Conservation (phyloP, 2,329 filamentous ascomycete genomes). For the Microcyclospora tardicrescens region DNA sequence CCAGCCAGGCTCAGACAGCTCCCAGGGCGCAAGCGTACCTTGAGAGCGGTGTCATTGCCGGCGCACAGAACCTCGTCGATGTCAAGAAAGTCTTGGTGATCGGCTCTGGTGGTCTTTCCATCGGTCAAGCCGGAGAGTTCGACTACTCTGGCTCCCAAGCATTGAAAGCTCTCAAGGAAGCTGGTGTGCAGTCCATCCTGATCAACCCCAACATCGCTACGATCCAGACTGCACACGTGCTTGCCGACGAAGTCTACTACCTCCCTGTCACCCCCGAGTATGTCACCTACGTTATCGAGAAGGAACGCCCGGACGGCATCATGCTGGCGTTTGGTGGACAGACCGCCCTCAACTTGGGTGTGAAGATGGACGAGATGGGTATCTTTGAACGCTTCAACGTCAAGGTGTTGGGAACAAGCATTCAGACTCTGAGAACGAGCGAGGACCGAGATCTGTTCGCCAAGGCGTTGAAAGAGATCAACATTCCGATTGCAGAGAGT, state of each 20-base stretch:
- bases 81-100: slow-evolving; percentile 97
- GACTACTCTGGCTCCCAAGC: slow-evolving; percentile 97
- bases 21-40: slow-evolving; percentile 79
- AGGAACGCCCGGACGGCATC: slow-evolving; percentile 89
- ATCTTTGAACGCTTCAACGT: slow-evolving; percentile 92
- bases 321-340: slow-evolving; percentile 96
- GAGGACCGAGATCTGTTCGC: slow-evolving; percentile 95
- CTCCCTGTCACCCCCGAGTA: slow-evolving; percentile 96
- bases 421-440: slow-evolving; percentile 84
- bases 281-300: slow-evolving; percentile 92
- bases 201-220: slow-evolving; percentile 98
- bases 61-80: slow-evolving; percentile 61
- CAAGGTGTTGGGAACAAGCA: slow-evolving; percentile 87
- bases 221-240: slow-evolving; percentile 91
- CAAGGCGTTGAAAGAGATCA: slow-evolving; percentile 89
- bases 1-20: slow-evolving; percentile 47
- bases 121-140: slow-evolving; percentile 96
- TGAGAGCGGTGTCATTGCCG: slow-evolving; percentile 74
- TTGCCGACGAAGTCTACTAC: slow-evolving; percentile 97
- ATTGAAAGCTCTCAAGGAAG: slow-evolving; percentile 92
- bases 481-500: slow-evolving; percentile 94
- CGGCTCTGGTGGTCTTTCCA: slow-evolving; percentile 85
- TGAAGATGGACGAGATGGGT: slow-evolving; percentile 92
- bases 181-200: slow-evolving; percentile 77
- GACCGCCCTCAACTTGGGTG: slow-evolving; percentile 90